Base-by-base conservation (phyloP, 495 filamentous ascomycete species). In the Chaetomium fimeti region DNA sequence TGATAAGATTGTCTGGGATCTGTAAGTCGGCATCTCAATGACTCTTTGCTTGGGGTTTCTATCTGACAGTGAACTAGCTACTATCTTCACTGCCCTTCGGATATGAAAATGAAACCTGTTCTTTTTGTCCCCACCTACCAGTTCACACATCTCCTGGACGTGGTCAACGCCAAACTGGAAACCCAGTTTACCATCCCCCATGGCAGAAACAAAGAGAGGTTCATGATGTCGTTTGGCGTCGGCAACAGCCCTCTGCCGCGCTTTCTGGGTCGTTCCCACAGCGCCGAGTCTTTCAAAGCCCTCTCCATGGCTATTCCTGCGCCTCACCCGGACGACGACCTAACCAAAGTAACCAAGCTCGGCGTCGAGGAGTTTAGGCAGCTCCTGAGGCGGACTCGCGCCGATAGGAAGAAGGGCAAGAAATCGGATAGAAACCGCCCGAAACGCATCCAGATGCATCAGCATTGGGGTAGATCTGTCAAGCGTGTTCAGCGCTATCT, bases 401-500 rank as follows among this genome's bases (percentile, higher is more conserved):
- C 63, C 22, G 38, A 29, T 18, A 49, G 38, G 18, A 66, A 59
- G 38, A 69, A 62, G 53, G 12, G 11, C 20, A 67, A 66, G 25
- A 77, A 72, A 16, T 70, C 75, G 0, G 80, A 80, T 36, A 78
- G 79, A 49, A 87, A 83, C 67, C 65, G 64, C 20, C 9, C 40
- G 25, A 82, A 81, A 42, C 78, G 79, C 6, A 56, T 81, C 1
- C 67, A 79, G 27, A 76, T 75, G 24, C 81, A 85, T 57, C 73
- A 77, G 60, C 69, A 66, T 15, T 84, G 80, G 75, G 78, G 75
- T 18, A 71, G 79, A 24, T 76, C 78, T 61, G 67, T 88, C 63
- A 87, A 85, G 69, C 79, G 88, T 24, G 77, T 81, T 8, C 88
- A 92, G 72, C 79, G 84, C 45, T 91, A 91, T 71, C 79, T 92